A percentile compares a stretch with the other conserved stretches of the same genome.
Conservation (phyloP, 176 grass and related monocot genomes). For the Zea mays region DNA sequence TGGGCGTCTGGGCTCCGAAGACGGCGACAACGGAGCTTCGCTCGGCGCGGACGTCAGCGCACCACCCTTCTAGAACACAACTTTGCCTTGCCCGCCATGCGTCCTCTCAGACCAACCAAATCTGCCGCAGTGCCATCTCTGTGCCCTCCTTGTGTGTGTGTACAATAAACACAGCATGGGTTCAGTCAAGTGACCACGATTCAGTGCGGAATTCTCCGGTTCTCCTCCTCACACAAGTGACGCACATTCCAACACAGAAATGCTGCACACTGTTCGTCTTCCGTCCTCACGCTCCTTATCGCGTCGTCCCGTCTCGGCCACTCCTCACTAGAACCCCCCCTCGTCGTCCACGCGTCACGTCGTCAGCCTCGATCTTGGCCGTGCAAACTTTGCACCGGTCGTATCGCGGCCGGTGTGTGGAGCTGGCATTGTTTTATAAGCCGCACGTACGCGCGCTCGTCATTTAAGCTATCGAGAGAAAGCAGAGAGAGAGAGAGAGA, state of each 20-base stretch:
- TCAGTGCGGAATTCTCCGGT: too few species aligned
- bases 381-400: too few species aligned
- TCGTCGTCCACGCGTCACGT: background rate
- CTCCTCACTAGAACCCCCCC: background rate
- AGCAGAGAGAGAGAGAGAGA: background rate
- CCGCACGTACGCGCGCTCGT: background rate
- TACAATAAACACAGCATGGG: too few species aligned
- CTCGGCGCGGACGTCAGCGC: background rate
- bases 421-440: background rate
- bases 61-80: background rate
- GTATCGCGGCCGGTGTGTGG: background rate
- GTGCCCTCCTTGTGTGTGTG: too few species aligned
- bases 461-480: background rate
- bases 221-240: too few species aligned
- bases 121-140: too few species aligned
- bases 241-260: background rate
- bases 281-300: background rate
- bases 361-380: background rate
- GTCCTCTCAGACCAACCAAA: too few species aligned
- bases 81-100: background rate
- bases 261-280: background rate
- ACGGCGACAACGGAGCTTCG: conserved; percentile 7
- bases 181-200: too few species aligned
- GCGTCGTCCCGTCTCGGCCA: background rate
- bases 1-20: background rate